Base-by-base conservation (phyloP, 129 eudicot species). In the Ambrosia artemisiifolia region DNA sequence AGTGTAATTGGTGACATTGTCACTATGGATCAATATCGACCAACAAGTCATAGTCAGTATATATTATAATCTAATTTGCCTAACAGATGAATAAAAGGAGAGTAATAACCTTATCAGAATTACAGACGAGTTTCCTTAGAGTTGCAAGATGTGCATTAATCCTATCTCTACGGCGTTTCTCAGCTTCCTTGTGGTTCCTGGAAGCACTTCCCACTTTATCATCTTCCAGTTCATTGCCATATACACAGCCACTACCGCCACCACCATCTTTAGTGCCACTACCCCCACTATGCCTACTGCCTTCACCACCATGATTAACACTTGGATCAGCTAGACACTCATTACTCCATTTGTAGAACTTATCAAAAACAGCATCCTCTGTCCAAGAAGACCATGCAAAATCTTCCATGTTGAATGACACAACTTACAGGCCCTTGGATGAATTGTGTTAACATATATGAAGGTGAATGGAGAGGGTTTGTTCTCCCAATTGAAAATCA, bases 131-230 rank as follows among this genome's bases (percentile, higher is more conserved):
- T 68, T 81, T 86, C 75, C 96, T 83, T 38, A 95, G 86, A 47
- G 89, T 86, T 6, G 94, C 74, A 74, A 90, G 97, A 71, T 91
- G 99, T 0, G 89, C 81, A 81, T 95, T 95, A 53, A 95, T 95
- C 75, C 99, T 74, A 72, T 90, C 97, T 74, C 99, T 72, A 11
- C 99, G 93, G 35, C 97, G 72, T 70, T 95, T 95, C 77, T 95
- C 99, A 3, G 99, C 99, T 76, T 88, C 96, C 42, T 96, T 84
- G 60, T 95, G 99, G 85, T 90, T 90, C 75, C 83, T 83, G 61
- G 99, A 88, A 78, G 88, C 88, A 69, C 80, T 61, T 40, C 16
- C 57, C 13, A 77, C 84, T 18, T 81, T 67, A 16, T 43, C 46
- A 59, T 73, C 82, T 28, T 69, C 82, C 12, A 54, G 56, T 59